Conservation (phyloP, 1,139 yeast species). For the Candida albicans region DNA sequence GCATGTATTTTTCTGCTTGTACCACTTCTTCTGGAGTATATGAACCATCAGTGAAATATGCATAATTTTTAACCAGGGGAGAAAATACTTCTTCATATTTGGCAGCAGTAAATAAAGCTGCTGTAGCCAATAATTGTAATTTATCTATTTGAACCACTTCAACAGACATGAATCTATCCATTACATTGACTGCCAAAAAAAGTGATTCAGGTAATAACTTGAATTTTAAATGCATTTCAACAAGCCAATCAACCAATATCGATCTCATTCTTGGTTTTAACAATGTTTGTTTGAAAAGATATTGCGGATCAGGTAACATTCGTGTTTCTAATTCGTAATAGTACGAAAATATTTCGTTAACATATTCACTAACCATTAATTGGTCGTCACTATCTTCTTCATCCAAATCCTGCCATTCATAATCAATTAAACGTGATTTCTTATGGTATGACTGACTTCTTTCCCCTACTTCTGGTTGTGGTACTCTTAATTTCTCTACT, state of each 20-base stretch:
- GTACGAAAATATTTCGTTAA: conserved; percentile 80
- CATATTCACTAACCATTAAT: conserved; percentile 92
- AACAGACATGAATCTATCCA: conserved; percentile 86
- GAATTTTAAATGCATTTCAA: conserved; percentile 86
- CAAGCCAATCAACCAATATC: conserved; percentile 91
- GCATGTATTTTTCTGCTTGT: conserved; percentile 81
- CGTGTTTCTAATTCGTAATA: conserved; percentile 70
- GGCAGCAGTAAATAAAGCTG: conserved; percentile 88
- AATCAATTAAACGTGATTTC: conserved; percentile 43
- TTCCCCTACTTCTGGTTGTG: conserved; percentile 10
- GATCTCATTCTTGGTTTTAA: conserved; percentile 85
- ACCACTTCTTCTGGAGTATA: conserved; percentile 83
- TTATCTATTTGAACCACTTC: conserved; percentile 81
- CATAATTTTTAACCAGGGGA: conserved; percentile 85
- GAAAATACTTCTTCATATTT: conserved; percentile 94
- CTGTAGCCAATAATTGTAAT: conserved; percentile 87
- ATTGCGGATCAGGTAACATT: conserved; percentile 78
- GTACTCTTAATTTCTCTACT: conserved; percentile 39
- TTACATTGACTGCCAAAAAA: conserved; percentile 81
- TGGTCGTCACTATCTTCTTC: conserved; percentile 92
- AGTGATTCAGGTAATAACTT: conserved; percentile 88
- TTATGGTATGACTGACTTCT: conserved; percentile 17
- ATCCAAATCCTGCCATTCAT: conserved; percentile 88
- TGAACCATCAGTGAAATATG: conserved; percentile 84
- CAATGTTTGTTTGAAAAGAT: conserved; percentile 65